phyloP scores from a whole-genome alignment of 202 grass and related monocot species.

The Dendrocalamus latiflorus region DNA sequence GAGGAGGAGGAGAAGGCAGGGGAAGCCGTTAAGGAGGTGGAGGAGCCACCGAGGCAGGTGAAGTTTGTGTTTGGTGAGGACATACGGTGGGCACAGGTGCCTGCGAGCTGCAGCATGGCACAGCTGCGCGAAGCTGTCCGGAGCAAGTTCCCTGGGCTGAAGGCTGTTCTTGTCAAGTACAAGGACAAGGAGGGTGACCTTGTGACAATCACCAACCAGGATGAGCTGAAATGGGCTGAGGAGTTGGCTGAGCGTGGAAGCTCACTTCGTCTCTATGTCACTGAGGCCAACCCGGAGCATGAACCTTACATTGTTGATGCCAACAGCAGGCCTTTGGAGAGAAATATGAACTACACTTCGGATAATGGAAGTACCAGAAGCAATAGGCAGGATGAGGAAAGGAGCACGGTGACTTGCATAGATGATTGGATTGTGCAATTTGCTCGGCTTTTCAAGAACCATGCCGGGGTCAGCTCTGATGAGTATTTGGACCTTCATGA shows the following conservation, averaged over 20 bases:
- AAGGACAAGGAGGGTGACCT: slow-evolving; percentile 91
- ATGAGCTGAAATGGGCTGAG: slow-evolving; percentile 87
- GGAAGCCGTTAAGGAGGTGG: slow-evolving; percentile 30
- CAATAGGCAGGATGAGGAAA: slow-evolving; percentile 57
- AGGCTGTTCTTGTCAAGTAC: slow-evolving; percentile 83
- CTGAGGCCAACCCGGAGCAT: slow-evolving; percentile 63
- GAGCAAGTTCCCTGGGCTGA: slow-evolving; percentile 75
- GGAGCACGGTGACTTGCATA: slow-evolving; percentile 47
- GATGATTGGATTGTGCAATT: slow-evolving; percentile 95
- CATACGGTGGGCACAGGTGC: slow-evolving; percentile 85
- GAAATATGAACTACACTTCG: slow-evolving; percentile 31
- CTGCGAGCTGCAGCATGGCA: slow-evolving; percentile 53
- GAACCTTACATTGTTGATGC: slow-evolving; percentile 54
- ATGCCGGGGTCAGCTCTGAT: slow-evolving; percentile 65
- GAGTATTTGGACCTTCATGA: slow-evolving; percentile 76
- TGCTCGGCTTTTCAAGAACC: slow-evolving; percentile 82
- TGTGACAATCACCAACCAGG: slow-evolving; percentile 88
- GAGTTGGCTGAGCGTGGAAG: slow-evolving; percentile 54
- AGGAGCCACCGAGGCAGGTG: slow-evolving; percentile 50
- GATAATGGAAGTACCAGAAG: slow-evolving; percentile 55
- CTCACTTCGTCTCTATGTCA: slow-evolving; percentile 72
- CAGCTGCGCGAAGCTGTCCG: slow-evolving; percentile 66
- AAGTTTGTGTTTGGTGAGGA: slow-evolving; percentile 91
- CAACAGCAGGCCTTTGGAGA: slow-evolving; percentile 33
- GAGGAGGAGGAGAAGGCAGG: slow-evolving; percentile 27